Evolutionary conservation across 352 stramenopile genomes (phyloP).

Genomic region (Phytophthora foliorum): DNA sequence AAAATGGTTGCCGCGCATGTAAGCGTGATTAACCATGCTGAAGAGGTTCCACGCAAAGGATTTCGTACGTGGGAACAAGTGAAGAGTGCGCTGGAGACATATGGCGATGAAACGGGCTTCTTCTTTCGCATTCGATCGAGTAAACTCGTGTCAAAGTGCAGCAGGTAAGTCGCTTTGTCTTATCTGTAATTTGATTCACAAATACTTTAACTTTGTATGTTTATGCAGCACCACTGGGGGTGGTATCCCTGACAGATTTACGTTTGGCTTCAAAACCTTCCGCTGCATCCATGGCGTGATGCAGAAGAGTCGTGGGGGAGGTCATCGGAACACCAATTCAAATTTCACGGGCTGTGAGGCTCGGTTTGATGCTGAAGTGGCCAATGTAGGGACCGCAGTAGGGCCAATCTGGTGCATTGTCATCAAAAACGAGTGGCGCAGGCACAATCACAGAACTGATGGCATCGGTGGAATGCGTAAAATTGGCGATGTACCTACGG

Average conservation of each 20-base stretch:
- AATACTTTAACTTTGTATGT: background rate
- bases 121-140: background rate
- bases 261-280: slow-evolving; percentile 11
- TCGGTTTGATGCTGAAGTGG: slow-evolving; percentile 6
- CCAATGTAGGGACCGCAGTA: background rate
- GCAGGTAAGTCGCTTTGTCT: background rate
- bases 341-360: slow-evolving; percentile 11
- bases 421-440: slow-evolving; percentile 5
- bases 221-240: background rate
- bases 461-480: no score
- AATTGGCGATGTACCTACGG: no score
- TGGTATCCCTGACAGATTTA: background rate
- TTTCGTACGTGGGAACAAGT: background rate
- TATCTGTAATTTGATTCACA: background rate
- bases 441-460: no score
- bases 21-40: background rate
- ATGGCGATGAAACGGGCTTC: background rate
- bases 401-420: slow-evolving; percentile 6
- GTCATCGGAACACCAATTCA: background rate
- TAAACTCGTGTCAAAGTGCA: background rate
- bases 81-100: background rate
- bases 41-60: background rate
- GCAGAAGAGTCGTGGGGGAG: slow-evolving; percentile 1
- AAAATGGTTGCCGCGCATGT: background rate
- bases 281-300: slow-evolving; percentile 16